A percentile compares a stretch with the other conserved stretches of the same genome.
Evolutionary conservation across 768 basidiomycete genomes (phyloP).

Genomic region (Jaapia argillacea): DNA sequence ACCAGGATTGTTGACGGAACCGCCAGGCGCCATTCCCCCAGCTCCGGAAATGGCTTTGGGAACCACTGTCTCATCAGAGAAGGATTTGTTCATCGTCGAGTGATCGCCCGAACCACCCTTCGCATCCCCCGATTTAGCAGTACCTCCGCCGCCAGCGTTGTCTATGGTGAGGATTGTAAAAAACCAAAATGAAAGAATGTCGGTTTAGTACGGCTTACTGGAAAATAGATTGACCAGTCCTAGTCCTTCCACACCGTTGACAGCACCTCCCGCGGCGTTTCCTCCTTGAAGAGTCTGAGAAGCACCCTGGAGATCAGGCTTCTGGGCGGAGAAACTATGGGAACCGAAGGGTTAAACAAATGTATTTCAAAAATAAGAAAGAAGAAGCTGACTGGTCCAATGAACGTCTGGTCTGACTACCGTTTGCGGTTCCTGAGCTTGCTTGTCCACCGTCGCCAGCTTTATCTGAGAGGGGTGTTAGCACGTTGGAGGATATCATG

Average conservation of each 20-base stretch:
- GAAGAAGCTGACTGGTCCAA: no score
- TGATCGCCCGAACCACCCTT: constrained; percentile 10
- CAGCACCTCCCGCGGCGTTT: constrained; percentile 11
- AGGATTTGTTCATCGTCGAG: constrained; percentile 5
- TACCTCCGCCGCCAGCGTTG: constrained; percentile 19
- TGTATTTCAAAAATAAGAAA: no score
- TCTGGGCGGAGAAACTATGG: no score
- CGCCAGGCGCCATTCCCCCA: constrained; percentile 10
- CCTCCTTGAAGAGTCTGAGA: constrained; percentile 5
- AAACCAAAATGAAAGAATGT: no score
- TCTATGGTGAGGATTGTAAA: constrained; percentile 2
- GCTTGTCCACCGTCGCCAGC: neutral
- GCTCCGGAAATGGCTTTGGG: constrained; percentile 6
- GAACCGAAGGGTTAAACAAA: no score
- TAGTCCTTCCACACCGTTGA: neutral
- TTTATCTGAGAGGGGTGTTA: neutral
- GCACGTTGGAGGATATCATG: neutral
- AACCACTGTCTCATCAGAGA: neutral
- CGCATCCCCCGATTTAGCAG: constrained; percentile 12
- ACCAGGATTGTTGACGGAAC: constrained; percentile 1
- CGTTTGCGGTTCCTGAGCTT: neutral
- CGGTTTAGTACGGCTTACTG: no score
- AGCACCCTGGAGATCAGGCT: no score
- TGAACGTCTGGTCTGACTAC: no score
- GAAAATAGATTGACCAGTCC: neutral